Evolutionary conservation across 1,139 yeast species (phyloP).

Genomic region (Scheffersomyces insectosa): DNA sequence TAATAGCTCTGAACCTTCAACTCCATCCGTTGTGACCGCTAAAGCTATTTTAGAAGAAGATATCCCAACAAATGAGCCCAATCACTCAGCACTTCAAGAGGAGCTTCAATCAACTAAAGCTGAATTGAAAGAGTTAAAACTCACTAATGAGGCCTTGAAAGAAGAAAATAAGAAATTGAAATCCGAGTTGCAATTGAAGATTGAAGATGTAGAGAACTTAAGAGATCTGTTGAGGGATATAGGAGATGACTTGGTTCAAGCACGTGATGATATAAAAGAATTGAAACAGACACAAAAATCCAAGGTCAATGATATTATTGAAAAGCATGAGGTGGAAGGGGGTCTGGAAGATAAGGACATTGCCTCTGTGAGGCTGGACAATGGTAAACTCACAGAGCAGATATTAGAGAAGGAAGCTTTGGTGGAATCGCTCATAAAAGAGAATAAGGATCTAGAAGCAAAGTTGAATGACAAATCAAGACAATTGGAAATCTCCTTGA

Average conservation of each 20-base stretch:
- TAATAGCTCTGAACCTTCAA: background rate
- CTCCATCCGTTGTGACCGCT: background rate
- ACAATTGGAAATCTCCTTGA: background rate
- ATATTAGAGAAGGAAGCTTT: background rate
- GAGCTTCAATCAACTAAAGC: background rate
- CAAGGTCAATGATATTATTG: background rate
- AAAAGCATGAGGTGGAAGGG: slow-evolving; percentile 5
- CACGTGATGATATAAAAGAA: slow-evolving; percentile 42
- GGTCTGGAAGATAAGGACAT: no score
- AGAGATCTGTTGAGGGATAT: slow-evolving; percentile 72
- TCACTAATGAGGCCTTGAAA: slow-evolving; percentile 16
- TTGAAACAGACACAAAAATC: slow-evolving; percentile 10
- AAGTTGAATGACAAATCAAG: background rate
- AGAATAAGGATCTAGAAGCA: background rate
- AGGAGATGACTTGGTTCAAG: slow-evolving; percentile 72
- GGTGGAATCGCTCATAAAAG: background rate
- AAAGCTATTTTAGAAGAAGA: no score
- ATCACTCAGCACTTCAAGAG: background rate
- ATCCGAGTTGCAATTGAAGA: slow-evolving; percentile 26
- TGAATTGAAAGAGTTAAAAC: slow-evolving; percentile 6
- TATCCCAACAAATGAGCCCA: no score
- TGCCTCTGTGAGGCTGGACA: background rate
- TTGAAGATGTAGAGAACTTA: slow-evolving; percentile 57
- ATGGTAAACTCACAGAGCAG: background rate
- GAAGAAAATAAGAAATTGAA: slow-evolving; percentile 16